Evolutionary conservation across 2,329 filamentous ascomycete genomes (phyloP).

Genomic region (Cadophora gregata): DNA sequence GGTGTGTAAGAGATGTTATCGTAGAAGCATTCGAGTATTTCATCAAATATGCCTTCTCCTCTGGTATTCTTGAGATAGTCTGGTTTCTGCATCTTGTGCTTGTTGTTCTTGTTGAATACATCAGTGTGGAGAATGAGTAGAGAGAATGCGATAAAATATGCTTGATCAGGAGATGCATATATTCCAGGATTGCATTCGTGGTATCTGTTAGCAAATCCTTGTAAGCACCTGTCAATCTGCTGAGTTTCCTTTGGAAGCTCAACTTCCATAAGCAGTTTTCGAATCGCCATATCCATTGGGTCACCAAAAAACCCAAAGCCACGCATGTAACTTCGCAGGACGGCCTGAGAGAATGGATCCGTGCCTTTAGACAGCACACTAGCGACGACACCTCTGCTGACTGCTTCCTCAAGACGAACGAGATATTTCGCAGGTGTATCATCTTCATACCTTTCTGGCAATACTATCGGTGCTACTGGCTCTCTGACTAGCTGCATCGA

Average conservation of each 20-base stretch:
- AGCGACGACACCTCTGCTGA: constrained; percentile 83
- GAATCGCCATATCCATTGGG: constrained; percentile 96
- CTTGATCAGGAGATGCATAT: constrained; percentile 87
- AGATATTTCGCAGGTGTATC: constrained; percentile 93
- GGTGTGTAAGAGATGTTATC: constrained; percentile 99
- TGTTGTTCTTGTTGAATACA: constrained; percentile 99
- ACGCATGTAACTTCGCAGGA: constrained; percentile 93
- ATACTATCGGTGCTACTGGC: constrained; percentile 63
- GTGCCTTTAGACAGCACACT: constrained; percentile 84
- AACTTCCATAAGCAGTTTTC: constrained; percentile 95
- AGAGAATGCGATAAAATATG: constrained; percentile 98
- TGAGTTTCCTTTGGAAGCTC: constrained; percentile 97
- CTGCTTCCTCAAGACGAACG: constrained; percentile 77
- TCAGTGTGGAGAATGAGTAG: constrained; percentile 96
- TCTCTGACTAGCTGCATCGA: constrained; percentile 81
- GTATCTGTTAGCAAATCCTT: constrained; percentile 94
- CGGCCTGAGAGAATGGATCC: constrained; percentile 82
- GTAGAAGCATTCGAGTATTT: constrained; percentile 94
- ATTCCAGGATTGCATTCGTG: constrained; percentile 98
- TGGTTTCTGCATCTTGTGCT: constrained; percentile 95
- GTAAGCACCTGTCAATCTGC: constrained; percentile 92
- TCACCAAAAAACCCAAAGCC: constrained; percentile 95
- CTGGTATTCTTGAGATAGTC: constrained; percentile 96
- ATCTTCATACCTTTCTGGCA: constrained; percentile 83
- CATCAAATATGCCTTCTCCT: constrained; percentile 90